These are phyloP conservation scores for Hymenoscyphus scutula DNA, from an alignment of 2,329 filamentous ascomycete species.

Conservation along the genomic window DNA sequence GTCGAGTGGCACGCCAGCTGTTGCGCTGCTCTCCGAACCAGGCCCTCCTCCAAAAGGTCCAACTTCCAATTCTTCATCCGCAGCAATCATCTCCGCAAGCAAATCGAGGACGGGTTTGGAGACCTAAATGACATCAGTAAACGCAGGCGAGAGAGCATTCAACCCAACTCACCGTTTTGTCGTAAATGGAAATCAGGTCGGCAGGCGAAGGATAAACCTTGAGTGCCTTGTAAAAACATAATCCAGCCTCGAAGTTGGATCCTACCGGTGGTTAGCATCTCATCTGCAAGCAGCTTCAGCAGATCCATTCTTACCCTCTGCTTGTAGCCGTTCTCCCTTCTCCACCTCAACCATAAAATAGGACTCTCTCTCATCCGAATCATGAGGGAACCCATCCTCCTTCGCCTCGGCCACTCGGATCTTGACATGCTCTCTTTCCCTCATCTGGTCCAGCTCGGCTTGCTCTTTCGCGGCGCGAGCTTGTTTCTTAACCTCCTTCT, in stretches of 20 bases:
- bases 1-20: conserved; percentile 32
- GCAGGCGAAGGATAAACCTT: conserved; percentile 96
- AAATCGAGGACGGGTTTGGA: conserved; percentile 84
- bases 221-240: conserved; percentile 96
- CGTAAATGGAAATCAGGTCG: conserved; percentile 94
- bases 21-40: conserved; percentile 34
- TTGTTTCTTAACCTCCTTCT: conserved; percentile 73
- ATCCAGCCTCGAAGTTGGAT: conserved; percentile 72
- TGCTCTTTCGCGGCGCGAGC: conserved; percentile 70
- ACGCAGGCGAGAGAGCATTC: not conserved
- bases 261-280: not conserved
- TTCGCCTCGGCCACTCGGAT: conserved; percentile 75
- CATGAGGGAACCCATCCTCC: conserved; percentile 86
- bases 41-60: conserved; percentile 38
- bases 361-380: conserved; percentile 88
- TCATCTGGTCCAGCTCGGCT: conserved; percentile 61
- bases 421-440: conserved; percentile 73
- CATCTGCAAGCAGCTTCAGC: not conserved
- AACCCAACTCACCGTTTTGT: conserved; percentile 65
- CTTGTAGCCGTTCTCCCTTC: conserved; percentile 77
- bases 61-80: conserved; percentile 73
- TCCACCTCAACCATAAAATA: conserved; percentile 98
- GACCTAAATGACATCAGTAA: conserved; percentile 22
- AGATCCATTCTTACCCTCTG: conserved; percentile 63
- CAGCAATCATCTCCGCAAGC: conserved; percentile 95